These are phyloP conservation scores for Podospora pseudoanserina DNA, from an alignment of 495 filamentous ascomycete genomes.

Conservation along the genomic window DNA sequence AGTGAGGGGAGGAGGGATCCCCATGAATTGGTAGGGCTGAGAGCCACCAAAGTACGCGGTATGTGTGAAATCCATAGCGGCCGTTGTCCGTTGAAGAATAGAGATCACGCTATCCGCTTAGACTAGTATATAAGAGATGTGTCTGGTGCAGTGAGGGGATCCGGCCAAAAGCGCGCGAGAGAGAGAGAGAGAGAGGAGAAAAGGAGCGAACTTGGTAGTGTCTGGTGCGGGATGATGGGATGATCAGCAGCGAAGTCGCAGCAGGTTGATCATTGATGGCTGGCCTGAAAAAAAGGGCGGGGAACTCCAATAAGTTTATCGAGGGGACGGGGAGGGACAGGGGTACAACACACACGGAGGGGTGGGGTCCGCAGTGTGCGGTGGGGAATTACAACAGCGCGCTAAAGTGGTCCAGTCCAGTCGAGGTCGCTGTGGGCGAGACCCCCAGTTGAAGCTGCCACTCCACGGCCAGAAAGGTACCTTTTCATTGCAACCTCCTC, in stretches of 20 bases:
- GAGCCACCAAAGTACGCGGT: slow-evolving; percentile 43
- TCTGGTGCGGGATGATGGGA: background rate
- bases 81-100: background rate
- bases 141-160: background rate
- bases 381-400: background rate
- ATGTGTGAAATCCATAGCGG: slow-evolving; percentile 45
- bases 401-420: background rate
- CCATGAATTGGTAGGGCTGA: slow-evolving; percentile 55
- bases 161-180: background rate
- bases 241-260: background rate
- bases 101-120: background rate
- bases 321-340: slow-evolving; percentile 1
- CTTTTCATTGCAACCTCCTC: background rate
- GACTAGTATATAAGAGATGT: background rate
- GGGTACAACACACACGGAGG: background rate
- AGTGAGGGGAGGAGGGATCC: slow-evolving; percentile 49
- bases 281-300: slow-evolving; percentile 8
- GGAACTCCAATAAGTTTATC: slow-evolving; percentile 11
- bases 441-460: background rate
- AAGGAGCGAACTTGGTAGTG: background rate
- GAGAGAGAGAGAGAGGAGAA: background rate
- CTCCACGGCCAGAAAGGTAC: background rate
- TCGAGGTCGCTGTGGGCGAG: background rate
- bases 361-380: background rate
- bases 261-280: background rate